phyloP scores from a whole-genome alignment of 2,329 filamentous ascomycete species.

The Diaporthe citriasiana region DNA sequence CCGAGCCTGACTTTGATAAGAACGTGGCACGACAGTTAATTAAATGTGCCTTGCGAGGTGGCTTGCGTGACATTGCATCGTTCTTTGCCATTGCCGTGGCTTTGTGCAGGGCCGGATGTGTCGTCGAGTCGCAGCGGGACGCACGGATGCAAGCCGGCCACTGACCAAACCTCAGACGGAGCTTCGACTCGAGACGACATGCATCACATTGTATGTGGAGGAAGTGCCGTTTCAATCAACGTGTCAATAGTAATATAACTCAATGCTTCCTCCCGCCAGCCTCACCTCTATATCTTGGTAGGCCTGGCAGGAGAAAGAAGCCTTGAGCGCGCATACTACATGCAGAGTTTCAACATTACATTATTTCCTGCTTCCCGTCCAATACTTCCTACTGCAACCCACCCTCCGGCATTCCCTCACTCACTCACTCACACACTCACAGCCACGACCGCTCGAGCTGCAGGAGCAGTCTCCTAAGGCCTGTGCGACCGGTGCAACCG shows the following conservation, averaged over 20 bases:
- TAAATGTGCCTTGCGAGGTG: conserved; percentile 6
- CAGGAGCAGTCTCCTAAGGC: not conserved
- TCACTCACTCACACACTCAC: not conserved
- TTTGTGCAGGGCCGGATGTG: not conserved
- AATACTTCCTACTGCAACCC: conserved; percentile 17
- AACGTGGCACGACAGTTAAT: conserved; percentile 1
- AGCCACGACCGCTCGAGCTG: not conserved
- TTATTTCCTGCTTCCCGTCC: conserved; percentile 14
- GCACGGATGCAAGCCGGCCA: conserved; percentile 28
- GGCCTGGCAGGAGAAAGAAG: no score
- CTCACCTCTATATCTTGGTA: no score
- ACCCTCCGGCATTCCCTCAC: not conserved
- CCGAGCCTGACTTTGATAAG: conserved; percentile 16
- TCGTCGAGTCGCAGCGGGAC: conserved; percentile 9
- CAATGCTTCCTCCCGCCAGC: conserved; percentile 14
- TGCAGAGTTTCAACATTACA: not conserved
- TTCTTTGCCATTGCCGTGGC: not conserved
- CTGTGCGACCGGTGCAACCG: conserved; percentile 8
- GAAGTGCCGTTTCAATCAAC: conserved; percentile 22
- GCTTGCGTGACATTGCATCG: conserved; percentile 17
- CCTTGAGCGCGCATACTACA: not conserved
- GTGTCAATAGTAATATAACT: conserved; percentile 29
- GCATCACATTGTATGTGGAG: not conserved
- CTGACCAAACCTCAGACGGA: conserved; percentile 20
- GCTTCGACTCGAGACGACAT: conserved; percentile 32